Percentiles rank a stretch among this genome's conserved stretches.
Conservation (phyloP, 148 eudicot species). For the Dianthus caryophyllus region DNA sequence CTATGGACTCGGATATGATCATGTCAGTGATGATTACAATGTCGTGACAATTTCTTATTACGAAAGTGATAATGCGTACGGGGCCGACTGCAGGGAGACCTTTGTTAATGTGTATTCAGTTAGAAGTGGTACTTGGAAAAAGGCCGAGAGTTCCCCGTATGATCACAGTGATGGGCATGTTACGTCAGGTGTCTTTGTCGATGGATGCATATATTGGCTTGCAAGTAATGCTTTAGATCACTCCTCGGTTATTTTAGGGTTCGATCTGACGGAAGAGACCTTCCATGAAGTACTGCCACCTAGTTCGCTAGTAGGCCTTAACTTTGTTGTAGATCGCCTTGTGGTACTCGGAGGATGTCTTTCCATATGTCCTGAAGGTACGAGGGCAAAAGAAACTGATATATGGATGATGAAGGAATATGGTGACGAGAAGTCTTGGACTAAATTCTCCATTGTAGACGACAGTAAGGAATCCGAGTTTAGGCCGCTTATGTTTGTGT, state of each 20-base stretch:
- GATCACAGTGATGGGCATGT: slow-evolving; percentile 12
- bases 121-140: slow-evolving; percentile 19
- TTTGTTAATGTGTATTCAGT: slow-evolving; percentile 23
- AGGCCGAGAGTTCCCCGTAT: slow-evolving; percentile 15
- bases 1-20: slow-evolving; percentile 26
- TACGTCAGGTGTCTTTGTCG: slow-evolving; percentile 2
- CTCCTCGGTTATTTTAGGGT: slow-evolving; percentile 12
- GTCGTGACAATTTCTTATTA: slow-evolving; percentile 14
- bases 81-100: slow-evolving; percentile 10
- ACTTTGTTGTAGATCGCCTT: slow-evolving; percentile 1
- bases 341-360: slow-evolving; percentile 22
- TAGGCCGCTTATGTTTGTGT: neutral
- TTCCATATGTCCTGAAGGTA: neutral
- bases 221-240: neutral
- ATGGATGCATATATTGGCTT: slow-evolving; percentile 18
- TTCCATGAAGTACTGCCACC: slow-evolving; percentile 15
- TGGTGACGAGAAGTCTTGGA: slow-evolving; percentile 13
- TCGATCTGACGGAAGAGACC: slow-evolving; percentile 20
- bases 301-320: neutral
- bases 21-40: slow-evolving; percentile 18
- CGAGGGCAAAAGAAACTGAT: neutral
- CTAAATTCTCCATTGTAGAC: slow-evolving; percentile 1
- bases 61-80: slow-evolving; percentile 13
- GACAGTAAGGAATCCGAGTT: slow-evolving; percentile 3
- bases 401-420: slow-evolving; percentile 24